Percentiles rank a stretch among this genome's conserved stretches.
phyloP scores from a whole-genome alignment of 2,329 filamentous ascomycete genomes.

The Cladosporium sp. region DNA sequence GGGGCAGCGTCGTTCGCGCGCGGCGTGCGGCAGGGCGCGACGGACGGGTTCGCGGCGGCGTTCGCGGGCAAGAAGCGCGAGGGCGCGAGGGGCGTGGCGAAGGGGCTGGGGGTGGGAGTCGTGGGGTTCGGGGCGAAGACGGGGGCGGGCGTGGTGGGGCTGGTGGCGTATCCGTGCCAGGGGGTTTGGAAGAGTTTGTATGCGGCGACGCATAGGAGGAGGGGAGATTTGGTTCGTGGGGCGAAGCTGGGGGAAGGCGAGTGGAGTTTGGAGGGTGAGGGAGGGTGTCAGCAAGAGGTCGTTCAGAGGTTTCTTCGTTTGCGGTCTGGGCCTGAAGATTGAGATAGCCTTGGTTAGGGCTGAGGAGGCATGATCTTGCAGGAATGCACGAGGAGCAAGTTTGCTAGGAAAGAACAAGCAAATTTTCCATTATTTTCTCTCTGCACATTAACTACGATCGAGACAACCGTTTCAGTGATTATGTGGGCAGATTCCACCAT shows the following conservation, averaged over 20 bases:
- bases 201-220: not conserved
- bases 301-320: not conserved
- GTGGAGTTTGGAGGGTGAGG: not conserved
- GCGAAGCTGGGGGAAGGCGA: not conserved
- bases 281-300: not conserved
- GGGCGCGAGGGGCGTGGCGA: conserved; percentile 8
- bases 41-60: conserved; percentile 5
- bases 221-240: not conserved
- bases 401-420: not conserved
- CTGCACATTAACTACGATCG: not conserved
- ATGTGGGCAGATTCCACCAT: too few relatives aligned
- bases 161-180: conserved; percentile 11
- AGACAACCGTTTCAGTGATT: too few relatives aligned
- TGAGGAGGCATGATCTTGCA: too few relatives aligned
- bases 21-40: conserved; percentile 1
- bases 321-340: not conserved
- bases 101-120: conserved; percentile 5
- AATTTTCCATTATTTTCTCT: not conserved
- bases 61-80: conserved; percentile 4
- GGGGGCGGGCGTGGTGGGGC: conserved; percentile 1
- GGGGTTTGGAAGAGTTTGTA: conserved; percentile 10
- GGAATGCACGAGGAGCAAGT: too few relatives aligned
- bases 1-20: conserved; percentile 3
- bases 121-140: conserved; percentile 9
- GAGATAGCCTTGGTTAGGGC: too few relatives aligned